Conservation (phyloP, 2,329 filamentous ascomycete species). For the Diaporthe caulivora region DNA sequence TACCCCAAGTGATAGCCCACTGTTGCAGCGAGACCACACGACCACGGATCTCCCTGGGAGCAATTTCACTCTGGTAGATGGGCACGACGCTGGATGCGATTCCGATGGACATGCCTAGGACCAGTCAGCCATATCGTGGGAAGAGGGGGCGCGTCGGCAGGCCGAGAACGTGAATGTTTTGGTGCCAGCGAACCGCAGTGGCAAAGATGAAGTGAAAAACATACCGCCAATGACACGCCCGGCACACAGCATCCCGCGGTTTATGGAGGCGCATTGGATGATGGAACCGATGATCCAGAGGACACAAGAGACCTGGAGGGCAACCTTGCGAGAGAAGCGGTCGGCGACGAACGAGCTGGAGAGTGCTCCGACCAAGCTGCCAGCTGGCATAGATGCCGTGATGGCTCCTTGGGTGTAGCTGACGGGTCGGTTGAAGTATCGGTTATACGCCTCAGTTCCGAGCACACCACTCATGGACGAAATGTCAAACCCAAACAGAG, state of each 20-base stretch:
- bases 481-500: slow-evolving; percentile 84
- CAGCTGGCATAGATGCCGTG: slow-evolving; percentile 79
- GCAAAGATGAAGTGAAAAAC: not conserved
- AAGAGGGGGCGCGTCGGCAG: not conserved
- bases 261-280: slow-evolving; percentile 73
- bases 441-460: slow-evolving; percentile 76
- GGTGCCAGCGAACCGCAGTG: not conserved
- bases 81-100: slow-evolving; percentile 80
- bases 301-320: slow-evolving; percentile 62
- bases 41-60: slow-evolving; percentile 67
- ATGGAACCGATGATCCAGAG: slow-evolving; percentile 64
- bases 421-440: slow-evolving; percentile 73
- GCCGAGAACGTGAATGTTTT: not conserved
- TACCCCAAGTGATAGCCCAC: slow-evolving; percentile 79
- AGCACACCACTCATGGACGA: slow-evolving; percentile 78
- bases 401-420: slow-evolving; percentile 74
- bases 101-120: slow-evolving; percentile 75
- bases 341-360: slow-evolving; percentile 64
- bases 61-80: slow-evolving; percentile 77
- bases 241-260: slow-evolving; percentile 78
- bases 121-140: slow-evolving; percentile 52
- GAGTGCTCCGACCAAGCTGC: slow-evolving; percentile 73
- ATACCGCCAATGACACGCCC: slow-evolving; percentile 69
- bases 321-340: slow-evolving; percentile 60
- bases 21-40: slow-evolving; percentile 75